These are phyloP conservation scores for Fraxinus xanthoxyloides DNA, from an alignment of 305 asterid species.

Conservation along the genomic window DNA sequence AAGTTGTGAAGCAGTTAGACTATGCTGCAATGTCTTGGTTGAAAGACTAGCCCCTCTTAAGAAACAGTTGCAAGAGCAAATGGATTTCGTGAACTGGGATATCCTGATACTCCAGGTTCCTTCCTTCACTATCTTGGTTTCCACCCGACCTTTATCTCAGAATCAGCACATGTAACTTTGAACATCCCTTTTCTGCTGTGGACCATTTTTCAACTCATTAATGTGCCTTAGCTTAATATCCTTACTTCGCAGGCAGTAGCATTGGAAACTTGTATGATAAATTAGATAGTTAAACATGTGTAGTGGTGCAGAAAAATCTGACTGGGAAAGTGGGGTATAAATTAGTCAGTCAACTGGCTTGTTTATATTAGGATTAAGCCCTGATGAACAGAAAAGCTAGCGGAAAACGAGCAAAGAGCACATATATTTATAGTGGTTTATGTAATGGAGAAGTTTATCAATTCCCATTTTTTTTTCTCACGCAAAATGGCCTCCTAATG, in stretches of 20 bases:
- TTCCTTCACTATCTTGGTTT: background rate
- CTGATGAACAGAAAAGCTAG: background rate
- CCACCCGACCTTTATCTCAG: background rate
- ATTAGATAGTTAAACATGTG: background rate
- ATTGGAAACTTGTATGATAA: background rate
- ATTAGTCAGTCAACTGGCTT: background rate
- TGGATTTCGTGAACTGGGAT: constrained; percentile 55
- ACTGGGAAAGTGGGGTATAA: background rate
- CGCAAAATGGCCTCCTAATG: background rate
- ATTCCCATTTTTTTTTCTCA: background rate
- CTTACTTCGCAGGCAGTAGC: background rate
- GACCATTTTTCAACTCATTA: background rate
- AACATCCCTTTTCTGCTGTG: background rate
- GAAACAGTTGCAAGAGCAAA: constrained; percentile 46
- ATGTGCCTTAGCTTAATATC: background rate
- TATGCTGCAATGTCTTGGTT: constrained; percentile 65
- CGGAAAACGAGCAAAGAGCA: background rate
- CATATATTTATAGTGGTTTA: background rate
- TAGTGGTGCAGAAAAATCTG: background rate
- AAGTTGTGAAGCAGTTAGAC: constrained; percentile 74
- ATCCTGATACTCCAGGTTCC: constrained; percentile 56
- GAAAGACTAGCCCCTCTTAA: constrained; percentile 54
- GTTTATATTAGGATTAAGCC: background rate
- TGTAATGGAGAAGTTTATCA: background rate
- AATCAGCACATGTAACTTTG: background rate